phyloP scores from a whole-genome alignment of 2,329 filamentous ascomycete genomes.

The Alternaria hordeiaustralica region DNA sequence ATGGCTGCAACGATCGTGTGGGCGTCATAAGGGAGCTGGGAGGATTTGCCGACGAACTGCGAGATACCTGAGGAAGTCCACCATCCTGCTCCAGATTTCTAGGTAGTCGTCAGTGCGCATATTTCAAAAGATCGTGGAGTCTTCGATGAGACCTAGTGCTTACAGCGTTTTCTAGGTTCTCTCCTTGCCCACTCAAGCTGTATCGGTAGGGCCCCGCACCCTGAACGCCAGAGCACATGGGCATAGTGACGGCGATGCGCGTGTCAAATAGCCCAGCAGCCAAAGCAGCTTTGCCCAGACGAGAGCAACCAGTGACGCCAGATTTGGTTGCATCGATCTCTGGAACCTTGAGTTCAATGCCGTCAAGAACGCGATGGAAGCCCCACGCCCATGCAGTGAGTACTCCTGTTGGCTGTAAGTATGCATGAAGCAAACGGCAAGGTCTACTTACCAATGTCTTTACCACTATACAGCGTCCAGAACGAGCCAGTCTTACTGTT shows the following conservation, averaged over 20 bases:
- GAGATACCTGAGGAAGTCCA: slow-evolving; percentile 45
- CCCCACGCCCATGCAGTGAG: slow-evolving; percentile 50
- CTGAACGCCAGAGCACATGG: slow-evolving; percentile 46
- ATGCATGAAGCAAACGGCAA: not conserved
- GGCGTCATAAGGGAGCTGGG: slow-evolving; percentile 43
- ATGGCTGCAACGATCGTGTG: slow-evolving; percentile 47
- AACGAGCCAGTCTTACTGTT: slow-evolving; percentile 59
- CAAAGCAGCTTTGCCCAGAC: slow-evolving; percentile 45
- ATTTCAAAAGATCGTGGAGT: not conserved
- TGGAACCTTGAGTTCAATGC: slow-evolving; percentile 45
- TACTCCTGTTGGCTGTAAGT: slow-evolving; percentile 27
- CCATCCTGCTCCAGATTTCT: slow-evolving; percentile 46
- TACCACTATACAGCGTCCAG: slow-evolving; percentile 58
- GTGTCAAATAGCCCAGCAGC: slow-evolving; percentile 46
- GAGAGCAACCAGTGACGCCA: slow-evolving; percentile 47
- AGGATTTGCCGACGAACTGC: slow-evolving; percentile 41
- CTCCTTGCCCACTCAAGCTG: slow-evolving; percentile 53
- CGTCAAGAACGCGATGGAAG: slow-evolving; percentile 48
- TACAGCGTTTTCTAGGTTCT: slow-evolving; percentile 51
- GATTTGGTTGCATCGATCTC: slow-evolving; percentile 44
- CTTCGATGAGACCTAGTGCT: not conserved
- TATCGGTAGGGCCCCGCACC: slow-evolving; percentile 47
- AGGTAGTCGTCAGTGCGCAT: not conserved
- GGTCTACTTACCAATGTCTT: slow-evolving; percentile 54
- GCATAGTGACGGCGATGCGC: slow-evolving; percentile 48